Base-by-base conservation (phyloP, 257 asterid species). In the Solanum virginianum region DNA sequence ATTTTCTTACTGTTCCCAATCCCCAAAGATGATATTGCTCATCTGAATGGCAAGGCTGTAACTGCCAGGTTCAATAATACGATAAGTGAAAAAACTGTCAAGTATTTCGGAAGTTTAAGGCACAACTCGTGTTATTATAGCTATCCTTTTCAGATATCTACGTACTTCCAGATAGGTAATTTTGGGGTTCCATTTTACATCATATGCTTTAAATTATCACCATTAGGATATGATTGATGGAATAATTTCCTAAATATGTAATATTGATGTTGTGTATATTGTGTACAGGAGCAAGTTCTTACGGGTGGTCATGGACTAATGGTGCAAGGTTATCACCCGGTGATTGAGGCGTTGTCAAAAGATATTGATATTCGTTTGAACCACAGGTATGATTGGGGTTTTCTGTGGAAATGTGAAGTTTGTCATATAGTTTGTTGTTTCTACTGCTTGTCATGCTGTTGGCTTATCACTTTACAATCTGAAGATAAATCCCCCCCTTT, bases 251-350 rank as follows among this genome's bases (percentile, higher is more conserved):
- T 74, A 74, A 49, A 1, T 43, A 22, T 71, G 36, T 71, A 43
- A 17, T n/a, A 20, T 71, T 71, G 29, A 43, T 11, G 15, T 20
- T 43, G 56, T 71, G 49, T 74, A 47, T 62, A 87, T 47, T 47
- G 72, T 81, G 84, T 88, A 71, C 94, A 97, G 99, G 99, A 97
- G 90, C 86, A 92, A 86, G 97, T 97, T 83, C 98, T 97, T 85
- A 87, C 99, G 16, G 98, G 99, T 87, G 98, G 99, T 71, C 99
- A 97, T 87, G 99, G 99, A 84, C 97, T 97, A 69, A 95, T 97
- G 99, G 98, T 97, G 86, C 97, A 95, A 89, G 99, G 98, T 87
- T 97, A 97, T 84, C 89, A 89, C 87, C 99, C 98, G 4, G 91
- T 97, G 72, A 88, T 97, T 79, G 90, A 92, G 92, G 91, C 93